Base-by-base conservation (phyloP, 768 basidiomycete species). In the Flagelloscypha sp. region DNA sequence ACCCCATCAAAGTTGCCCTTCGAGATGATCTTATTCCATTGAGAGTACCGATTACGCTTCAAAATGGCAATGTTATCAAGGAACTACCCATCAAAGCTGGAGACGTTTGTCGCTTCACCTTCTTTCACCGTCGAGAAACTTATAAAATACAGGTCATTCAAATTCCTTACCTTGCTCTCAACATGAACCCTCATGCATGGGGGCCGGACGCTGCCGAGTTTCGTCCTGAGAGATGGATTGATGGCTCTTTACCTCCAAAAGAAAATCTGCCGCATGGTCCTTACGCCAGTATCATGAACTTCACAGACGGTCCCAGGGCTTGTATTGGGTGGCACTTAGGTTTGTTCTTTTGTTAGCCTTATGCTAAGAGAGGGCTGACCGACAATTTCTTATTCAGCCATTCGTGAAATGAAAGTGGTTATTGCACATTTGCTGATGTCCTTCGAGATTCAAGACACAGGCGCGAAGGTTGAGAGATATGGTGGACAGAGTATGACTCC, bases 321-420 rank as follows among this genome's bases (percentile, higher is more conserved):
- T 35, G 33, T 7, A 13, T 35, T 12, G 33, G 33, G 8, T 35
- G 33, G 33, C 33, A 24, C 18, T 21, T 35, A 17, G 33, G 33
- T 35, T 24, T 18, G 21, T 4, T n/a, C n/a, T n/a, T n/a, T n/a
- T n/a, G n/a, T n/a, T n/a, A n/a, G n/a, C n/a, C 4, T 6, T 15
- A 21, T n/a, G 3, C 6, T 23, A n/a, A 9, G 18, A 9, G 1
- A 6, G 3, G n/a, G 6, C 1, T 9, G 1, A 7, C 4, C 3
- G 2, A 33, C 18, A 11, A 6, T 17, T n/a, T 23, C 1, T 24
- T 6, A 11, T 7, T 24, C 16, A 35, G 33, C 33, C 18, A 24
- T 35, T 8, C 17, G 23, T 22, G 33, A 35, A 13, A 7, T 35
- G 4, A 35, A 35, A 12, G 17, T 35, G 7, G 21, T 35, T 16